These are phyloP conservation scores for Boletus subcaerulescens DNA, from an alignment of 768 basidiomycete genomes.

Conservation along the genomic window DNA sequence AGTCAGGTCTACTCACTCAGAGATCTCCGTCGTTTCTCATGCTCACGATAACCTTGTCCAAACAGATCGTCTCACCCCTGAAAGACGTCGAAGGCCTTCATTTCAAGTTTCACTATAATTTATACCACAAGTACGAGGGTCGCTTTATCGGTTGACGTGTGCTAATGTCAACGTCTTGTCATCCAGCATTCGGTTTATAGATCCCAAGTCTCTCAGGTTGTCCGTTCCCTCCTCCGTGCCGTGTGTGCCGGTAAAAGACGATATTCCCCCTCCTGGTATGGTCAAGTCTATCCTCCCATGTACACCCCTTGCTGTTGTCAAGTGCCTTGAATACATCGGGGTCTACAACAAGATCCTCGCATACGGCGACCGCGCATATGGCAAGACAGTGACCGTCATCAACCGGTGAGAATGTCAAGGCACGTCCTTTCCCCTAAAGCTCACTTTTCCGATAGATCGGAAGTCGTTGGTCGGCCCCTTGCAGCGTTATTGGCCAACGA, in stretches of 20 bases:
- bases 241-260: slow-evolving; percentile 39
- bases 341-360: slow-evolving; percentile 92
- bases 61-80: slow-evolving; percentile 84
- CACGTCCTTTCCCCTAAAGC: background rate
- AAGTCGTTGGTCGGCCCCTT: slow-evolving; percentile 96
- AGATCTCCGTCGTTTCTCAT: background rate
- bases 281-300: slow-evolving; percentile 98
- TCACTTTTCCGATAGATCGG: slow-evolving; percentile 54
- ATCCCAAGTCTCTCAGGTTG: slow-evolving; percentile 65
- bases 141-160: background rate
- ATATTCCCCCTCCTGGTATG: slow-evolving; percentile 74
- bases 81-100: slow-evolving; percentile 98
- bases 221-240: slow-evolving; percentile 36
- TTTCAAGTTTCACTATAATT: slow-evolving; percentile 92
- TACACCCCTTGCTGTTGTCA: slow-evolving; percentile 95
- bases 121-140: slow-evolving; percentile 83
- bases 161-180: background rate
- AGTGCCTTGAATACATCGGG: slow-evolving; percentile 84
- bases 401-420: slow-evolving; percentile 60
- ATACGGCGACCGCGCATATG: slow-evolving; percentile 94
- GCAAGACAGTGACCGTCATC: slow-evolving; percentile 89
- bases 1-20: slow-evolving; percentile 35
- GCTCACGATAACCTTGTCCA: background rate
- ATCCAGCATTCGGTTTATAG: slow-evolving; percentile 87
- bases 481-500: slow-evolving; percentile 95